Conservation (phyloP, 495 filamentous ascomycete species). For the Daldinia concentrica region DNA sequence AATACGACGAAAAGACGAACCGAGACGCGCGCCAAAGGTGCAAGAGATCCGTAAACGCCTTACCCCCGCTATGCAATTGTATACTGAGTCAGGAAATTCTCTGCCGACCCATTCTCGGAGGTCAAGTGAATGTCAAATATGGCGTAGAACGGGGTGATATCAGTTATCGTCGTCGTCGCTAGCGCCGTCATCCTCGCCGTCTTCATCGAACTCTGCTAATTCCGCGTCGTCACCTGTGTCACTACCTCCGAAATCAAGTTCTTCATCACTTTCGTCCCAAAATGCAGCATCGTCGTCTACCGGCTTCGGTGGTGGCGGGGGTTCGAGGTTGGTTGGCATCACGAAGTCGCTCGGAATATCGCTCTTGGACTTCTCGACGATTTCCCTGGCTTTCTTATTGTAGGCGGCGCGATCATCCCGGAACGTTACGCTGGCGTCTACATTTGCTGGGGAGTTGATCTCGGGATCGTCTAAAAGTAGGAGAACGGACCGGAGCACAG, state of each 20-base stretch:
- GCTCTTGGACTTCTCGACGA: constrained; percentile 75
- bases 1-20: constrained; percentile 4
- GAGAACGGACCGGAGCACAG: constrained; percentile 89
- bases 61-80: constrained; percentile 50
- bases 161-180: constrained; percentile 56
- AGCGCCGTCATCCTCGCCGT: constrained; percentile 59
- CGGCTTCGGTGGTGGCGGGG: constrained; percentile 69
- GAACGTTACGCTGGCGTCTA: constrained; percentile 88
- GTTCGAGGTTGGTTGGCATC: constrained; percentile 78
- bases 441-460: constrained; percentile 91
- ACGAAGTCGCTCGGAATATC: constrained; percentile 84
- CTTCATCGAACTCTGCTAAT: constrained; percentile 65
- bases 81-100: constrained; percentile 24
- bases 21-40: constrained; percentile 9
- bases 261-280: constrained; percentile 84
- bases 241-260: constrained; percentile 81
- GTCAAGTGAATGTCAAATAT: constrained; percentile 25
- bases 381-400: constrained; percentile 70
- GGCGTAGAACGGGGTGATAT: constrained; percentile 7
- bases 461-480: constrained; percentile 96
- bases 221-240: constrained; percentile 67
- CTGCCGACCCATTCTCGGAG: constrained; percentile 31
- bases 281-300: constrained; percentile 78
- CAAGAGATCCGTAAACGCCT: constrained; percentile 28
- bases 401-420: constrained; percentile 75